These are phyloP conservation scores for Globisporangium splendens DNA, from an alignment of 352 stramenopile species.

Conservation along the genomic window DNA sequence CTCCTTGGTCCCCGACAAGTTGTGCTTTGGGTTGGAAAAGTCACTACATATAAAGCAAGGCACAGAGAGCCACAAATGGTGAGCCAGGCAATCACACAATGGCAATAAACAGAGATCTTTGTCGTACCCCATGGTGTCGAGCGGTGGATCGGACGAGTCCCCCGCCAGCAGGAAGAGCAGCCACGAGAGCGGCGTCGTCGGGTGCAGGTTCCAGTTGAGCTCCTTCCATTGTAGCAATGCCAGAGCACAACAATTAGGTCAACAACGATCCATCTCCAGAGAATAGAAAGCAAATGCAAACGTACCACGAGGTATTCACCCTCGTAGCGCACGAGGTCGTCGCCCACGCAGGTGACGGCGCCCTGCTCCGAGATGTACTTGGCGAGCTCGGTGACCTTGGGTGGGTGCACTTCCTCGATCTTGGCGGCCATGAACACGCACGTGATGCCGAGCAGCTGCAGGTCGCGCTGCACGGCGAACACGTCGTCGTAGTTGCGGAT, in stretches of 20 bases:
- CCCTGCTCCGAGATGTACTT: conserved; percentile 53
- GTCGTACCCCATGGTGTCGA: conserved; percentile 62
- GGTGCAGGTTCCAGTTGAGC: conserved; percentile 80
- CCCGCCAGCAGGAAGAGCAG: conserved; percentile 74
- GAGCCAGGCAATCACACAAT: no score
- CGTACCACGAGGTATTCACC: conserved; percentile 59
- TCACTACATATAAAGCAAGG: conserved; percentile 22
- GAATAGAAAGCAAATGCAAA: background rate
- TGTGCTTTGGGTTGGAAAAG: conserved; percentile 60
- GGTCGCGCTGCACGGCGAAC: conserved; percentile 47
- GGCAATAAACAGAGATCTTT: no score
- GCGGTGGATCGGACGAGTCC: conserved; percentile 56
- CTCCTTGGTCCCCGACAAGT: conserved; percentile 65
- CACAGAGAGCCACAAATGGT: no score
- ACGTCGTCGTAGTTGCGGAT: conserved; percentile 46
- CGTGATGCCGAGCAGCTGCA: conserved; percentile 50
- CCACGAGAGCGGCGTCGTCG: conserved; percentile 70
- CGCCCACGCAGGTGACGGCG: conserved; percentile 29
- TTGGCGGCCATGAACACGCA: conserved; percentile 85
- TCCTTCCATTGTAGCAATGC: conserved; percentile 33
- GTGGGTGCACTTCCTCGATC: conserved; percentile 80
- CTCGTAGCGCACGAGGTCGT: conserved; percentile 63
- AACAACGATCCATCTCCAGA: no score
- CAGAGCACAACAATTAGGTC: background rate
- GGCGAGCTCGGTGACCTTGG: conserved; percentile 67